Evolutionary conservation across 1,284 basidiomycete genomes (phyloP), one percentile per base, ranked within the genome.

Genomic region (Malassezia sp.): DNA sequence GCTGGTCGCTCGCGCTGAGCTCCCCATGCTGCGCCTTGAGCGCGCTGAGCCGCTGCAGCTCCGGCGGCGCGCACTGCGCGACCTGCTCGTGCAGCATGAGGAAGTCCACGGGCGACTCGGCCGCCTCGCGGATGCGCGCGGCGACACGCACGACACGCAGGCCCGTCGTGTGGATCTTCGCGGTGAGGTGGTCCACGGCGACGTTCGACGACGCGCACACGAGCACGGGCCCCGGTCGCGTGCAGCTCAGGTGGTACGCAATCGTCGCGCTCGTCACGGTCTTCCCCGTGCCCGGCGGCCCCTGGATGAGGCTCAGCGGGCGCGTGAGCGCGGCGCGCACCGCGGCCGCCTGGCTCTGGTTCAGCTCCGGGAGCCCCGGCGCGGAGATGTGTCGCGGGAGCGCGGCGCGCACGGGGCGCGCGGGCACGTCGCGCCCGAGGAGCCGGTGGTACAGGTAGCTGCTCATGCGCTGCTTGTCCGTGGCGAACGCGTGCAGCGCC

Each of bases 231-330:
- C 93, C 93, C 0, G 89, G 89, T 66, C 96, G 96, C 91, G 97
- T 97, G 75, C 95, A 95, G 44, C 88, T 88, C 7, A 99, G 81
- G 71, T 99, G 93, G 71, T 97, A 89, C 33, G 97, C 91, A 62
- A 95, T 91, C 1, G 93, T 95, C 5, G 93, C 93, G n/a, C 90
- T 96, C 0, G 93, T 99, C 47, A 97, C 93, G 0, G 93, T 99
- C 75, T 99, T 99, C 34, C 93, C 93, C 0, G 93, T 97, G 31
- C 93, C 93, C 11, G 93, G 93, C 21, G 93, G 93, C 15, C 93
- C 93, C 75, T 77, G 62, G 61, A 99, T 97, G 47, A 99, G 77
- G 66, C 85, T 89, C 48, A 99, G 79, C n/a, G 91, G 93, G 72
- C 95, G 96, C 72, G 97, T 90, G 15, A 99, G 75, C 4, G 97